Base-by-base conservation (phyloP, 2,329 filamentous ascomycete species). In the Chalaropsis ovoidea region DNA sequence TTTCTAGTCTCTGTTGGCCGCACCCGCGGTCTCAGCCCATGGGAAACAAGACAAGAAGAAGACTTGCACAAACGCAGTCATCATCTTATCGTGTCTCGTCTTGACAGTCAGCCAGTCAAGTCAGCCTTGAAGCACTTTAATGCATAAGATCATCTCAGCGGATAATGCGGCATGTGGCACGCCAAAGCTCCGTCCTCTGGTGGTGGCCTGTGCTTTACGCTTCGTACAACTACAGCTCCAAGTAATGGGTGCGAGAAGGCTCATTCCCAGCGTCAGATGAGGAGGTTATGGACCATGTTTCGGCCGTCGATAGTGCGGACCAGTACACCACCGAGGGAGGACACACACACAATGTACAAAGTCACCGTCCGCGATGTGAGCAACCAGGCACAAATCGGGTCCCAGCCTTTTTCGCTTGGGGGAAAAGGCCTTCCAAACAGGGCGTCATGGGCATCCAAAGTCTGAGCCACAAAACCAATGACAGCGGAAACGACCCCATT, bases 181-280 rank as follows among this genome's bases (percentile, higher is more conserved):
- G 52, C 52, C 52, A 56, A 56, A 39, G 52, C 52, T n/a, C 52
- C 52, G 2, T 56, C 43, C 13, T n/a, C 15, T 17, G 15, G 17
- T 17, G 15, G 17, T 56, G 52, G 52, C 52, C 27, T 56, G 52
- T 56, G 52, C 52, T 56, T 39, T 56, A 56, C 27, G 52, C 52
- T 56, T 56, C 24, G 24, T 56, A 17, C 24, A 56, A 56, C 52
- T 56, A 35, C 52, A 56, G 15, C 17, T 35, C 35, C 35, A 39
- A 39, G 35, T 39, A 39, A 24, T 56, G 17, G 3, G 47, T 15
- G 7, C 10, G 45, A 22, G n/a, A 49, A 49, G 19, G 8, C n/a
- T n/a, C 45, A 49, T n/a, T 49, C 22, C 11, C 17, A 8, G 45
- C 45, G 19, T 19, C 8, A 49, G 7, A 52, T 52, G 47, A 24